These are phyloP conservation scores for Trypanosoma cruzi DNA, from an alignment of 208 protist species.

Conservation along the genomic window DNA sequence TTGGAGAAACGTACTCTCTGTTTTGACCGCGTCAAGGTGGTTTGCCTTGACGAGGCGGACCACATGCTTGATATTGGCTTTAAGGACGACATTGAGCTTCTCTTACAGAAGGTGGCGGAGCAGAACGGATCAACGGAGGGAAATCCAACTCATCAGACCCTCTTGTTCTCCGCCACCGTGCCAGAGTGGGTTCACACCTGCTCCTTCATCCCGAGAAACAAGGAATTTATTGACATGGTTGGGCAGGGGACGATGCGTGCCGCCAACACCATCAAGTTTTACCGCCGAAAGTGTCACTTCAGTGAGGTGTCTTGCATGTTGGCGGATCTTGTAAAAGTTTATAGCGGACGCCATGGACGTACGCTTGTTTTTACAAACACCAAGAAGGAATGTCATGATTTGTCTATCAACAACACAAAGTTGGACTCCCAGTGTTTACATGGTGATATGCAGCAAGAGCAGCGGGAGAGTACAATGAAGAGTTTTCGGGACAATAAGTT, in stretches of 20 bases:
- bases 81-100: slow-evolving; percentile 94
- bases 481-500: slow-evolving; percentile 94
- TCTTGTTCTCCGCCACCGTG: slow-evolving; percentile 94
- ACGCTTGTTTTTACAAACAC: slow-evolving; percentile 95
- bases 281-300: slow-evolving; percentile 92
- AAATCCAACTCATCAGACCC: slow-evolving; percentile 83
- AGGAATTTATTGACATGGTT: slow-evolving; percentile 95
- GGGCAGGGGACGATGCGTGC: slow-evolving; percentile 95
- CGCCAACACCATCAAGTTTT: slow-evolving; percentile 86
- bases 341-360: slow-evolving; percentile 81
- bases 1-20: slow-evolving; percentile 96
- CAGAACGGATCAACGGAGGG: slow-evolving; percentile 92
- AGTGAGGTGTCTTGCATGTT: slow-evolving; percentile 91
- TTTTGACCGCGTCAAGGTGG: slow-evolving; percentile 91
- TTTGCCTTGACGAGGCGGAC: slow-evolving; percentile 99
- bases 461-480: slow-evolving; percentile 94
- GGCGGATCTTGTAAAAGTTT: slow-evolving; percentile 91
- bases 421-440: slow-evolving; percentile 96
- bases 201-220: slow-evolving; percentile 79
- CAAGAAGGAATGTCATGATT: slow-evolving; percentile 92
- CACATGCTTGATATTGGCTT: slow-evolving; percentile 99
- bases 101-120: slow-evolving; percentile 93
- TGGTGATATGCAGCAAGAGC: slow-evolving; percentile 95
- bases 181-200: slow-evolving; percentile 92
- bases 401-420: slow-evolving; percentile 91